Base-by-base conservation (phyloP, 805 yeast genomes). In the Candida chauliodis region DNA sequence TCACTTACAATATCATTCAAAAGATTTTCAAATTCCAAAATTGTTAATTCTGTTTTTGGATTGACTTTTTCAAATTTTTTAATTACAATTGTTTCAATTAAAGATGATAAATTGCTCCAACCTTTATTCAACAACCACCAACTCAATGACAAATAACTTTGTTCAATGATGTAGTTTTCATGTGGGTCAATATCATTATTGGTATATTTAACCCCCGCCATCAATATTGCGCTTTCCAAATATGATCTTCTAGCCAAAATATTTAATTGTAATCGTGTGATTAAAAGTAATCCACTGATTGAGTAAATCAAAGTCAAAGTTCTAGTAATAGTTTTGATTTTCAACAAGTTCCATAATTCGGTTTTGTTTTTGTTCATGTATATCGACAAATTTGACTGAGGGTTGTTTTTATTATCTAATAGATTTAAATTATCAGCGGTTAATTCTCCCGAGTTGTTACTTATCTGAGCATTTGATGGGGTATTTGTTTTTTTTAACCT, bases 91-190 rank as follows among this genome's bases (percentile, higher is more conserved):
- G 58, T 53, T 50, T 78, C 77, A 20, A 87, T 76, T 15, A 71
- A 59, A 20, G 68, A 61, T 16, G 76, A 69, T 24, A 86, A 62
- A 23, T 69, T 63, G 16, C 70, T 50, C 89, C 93, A 88, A 0
- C 98, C 98, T 46, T 80, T 77, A 58, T 91, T 89, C 36, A 91
- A 67, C 32, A 91, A 59, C 96, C 96, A 91, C 96, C 97, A 91
- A 44, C 90, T 82, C 45, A 88, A 75, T 0, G 95, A 83, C 33
- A 91, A 68, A 55, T 84, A 91, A 36, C 88, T 83, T 51, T 93
- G 91, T 50, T 84, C 93, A 26, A 81, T 71, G 23, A 74, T 61
- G 53, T 81, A 78, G 47, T 75, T 75, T 25, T 60, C 62, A 16
- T 48, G 47, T 20, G 50, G 47, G 16, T 49, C 46, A 14, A 45